Evolutionary conservation across 2,329 filamentous ascomycete genomes (phyloP).

Genomic region (Fusarium sp.): DNA sequence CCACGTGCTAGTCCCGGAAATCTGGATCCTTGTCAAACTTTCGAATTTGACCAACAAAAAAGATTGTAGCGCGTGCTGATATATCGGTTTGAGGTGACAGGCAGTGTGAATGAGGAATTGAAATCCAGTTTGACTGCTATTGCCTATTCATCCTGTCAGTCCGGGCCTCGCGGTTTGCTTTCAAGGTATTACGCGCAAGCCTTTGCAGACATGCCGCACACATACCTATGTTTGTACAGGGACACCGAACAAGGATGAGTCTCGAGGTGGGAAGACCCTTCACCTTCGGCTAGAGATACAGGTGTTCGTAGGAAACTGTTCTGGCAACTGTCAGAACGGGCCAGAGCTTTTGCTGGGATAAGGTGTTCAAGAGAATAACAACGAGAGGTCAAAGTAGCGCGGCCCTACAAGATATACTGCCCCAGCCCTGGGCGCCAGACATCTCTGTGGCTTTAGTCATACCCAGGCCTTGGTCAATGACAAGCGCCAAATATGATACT

Average conservation of each 20-base stretch:
- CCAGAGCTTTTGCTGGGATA: slow-evolving; percentile 47
- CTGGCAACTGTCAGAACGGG: slow-evolving; percentile 42
- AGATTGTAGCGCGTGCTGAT: slow-evolving; percentile 27
- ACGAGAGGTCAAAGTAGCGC: slow-evolving; percentile 44
- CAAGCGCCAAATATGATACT: slow-evolving; percentile 38
- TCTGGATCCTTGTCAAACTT: slow-evolving; percentile 45
- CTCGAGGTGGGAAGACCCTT: slow-evolving; percentile 41
- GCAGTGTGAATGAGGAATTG: slow-evolving; percentile 24
- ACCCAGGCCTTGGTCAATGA: slow-evolving; percentile 26
- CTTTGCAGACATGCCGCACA: slow-evolving; percentile 11
- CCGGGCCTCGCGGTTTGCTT: slow-evolving; percentile 31
- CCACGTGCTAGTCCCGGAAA: slow-evolving; percentile 45
- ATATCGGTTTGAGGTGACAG: slow-evolving; percentile 28
- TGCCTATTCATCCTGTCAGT: slow-evolving; percentile 41
- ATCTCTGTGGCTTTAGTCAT: slow-evolving; percentile 40
- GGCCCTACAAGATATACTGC: slow-evolving; percentile 48
- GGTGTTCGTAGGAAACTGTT: slow-evolving; percentile 34
- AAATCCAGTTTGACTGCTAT: slow-evolving; percentile 33
- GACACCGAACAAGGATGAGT: slow-evolving; percentile 39
- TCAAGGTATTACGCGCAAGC: slow-evolving; percentile 32
- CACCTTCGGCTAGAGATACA: slow-evolving; percentile 26
- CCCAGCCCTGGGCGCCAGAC: slow-evolving; percentile 28
- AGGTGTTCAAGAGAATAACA: slow-evolving; percentile 42
- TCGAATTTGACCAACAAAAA: slow-evolving; percentile 25
- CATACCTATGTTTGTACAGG: slow-evolving; percentile 23